phyloP scores from a whole-genome alignment of 2,329 filamentous ascomycete genomes.

The Penicillium brasilianum region DNA sequence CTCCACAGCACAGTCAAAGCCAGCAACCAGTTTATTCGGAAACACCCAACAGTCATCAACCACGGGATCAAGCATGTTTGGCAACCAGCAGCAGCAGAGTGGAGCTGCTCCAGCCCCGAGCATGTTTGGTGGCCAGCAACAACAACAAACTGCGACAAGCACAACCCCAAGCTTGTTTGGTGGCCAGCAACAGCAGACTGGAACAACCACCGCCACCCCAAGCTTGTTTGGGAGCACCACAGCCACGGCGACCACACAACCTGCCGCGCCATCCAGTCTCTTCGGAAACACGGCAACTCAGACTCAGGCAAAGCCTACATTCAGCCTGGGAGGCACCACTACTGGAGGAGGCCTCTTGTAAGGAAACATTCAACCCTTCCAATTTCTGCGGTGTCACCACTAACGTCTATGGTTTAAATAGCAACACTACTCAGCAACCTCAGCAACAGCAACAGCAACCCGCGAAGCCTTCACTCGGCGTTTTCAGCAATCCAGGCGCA shows the following conservation, averaged over 20 bases:
- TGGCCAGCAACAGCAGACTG: not conserved
- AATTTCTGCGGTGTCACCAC: not conserved
- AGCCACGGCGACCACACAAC: slow-evolving; percentile 37
- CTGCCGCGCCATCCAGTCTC: slow-evolving; percentile 15
- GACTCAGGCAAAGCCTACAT: slow-evolving; percentile 42
- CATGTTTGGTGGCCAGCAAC: not conserved
- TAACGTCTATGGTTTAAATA: slow-evolving; percentile 14
- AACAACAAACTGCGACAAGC: not conserved
- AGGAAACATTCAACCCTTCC: slow-evolving; percentile 20
- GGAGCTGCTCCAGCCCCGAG: slow-evolving; percentile 11
- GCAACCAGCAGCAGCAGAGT: slow-evolving; percentile 29
- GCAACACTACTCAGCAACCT: slow-evolving; percentile 33
- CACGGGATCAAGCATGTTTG: slow-evolving; percentile 42
- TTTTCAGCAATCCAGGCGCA: slow-evolving; percentile 44
- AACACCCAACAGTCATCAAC: slow-evolving; percentile 36
- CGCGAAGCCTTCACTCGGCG: slow-evolving; percentile 52
- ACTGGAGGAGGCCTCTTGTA: slow-evolving; percentile 42
- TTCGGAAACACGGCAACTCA: slow-evolving; percentile 36
- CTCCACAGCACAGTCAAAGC: slow-evolving; percentile 39
- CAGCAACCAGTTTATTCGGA: slow-evolving; percentile 41
- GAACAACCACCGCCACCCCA: not conserved
- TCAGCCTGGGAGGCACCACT: slow-evolving; percentile 39
- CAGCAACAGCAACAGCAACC: slow-evolving; percentile 45
- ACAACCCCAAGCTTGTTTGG: not conserved
- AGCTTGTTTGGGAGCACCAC: slow-evolving; percentile 36